A percentile compares a stretch with the other conserved stretches of the same genome.
Conservation (phyloP, 371 early-diverging fungal genomes). For the Umbelopsis sp. region DNA sequence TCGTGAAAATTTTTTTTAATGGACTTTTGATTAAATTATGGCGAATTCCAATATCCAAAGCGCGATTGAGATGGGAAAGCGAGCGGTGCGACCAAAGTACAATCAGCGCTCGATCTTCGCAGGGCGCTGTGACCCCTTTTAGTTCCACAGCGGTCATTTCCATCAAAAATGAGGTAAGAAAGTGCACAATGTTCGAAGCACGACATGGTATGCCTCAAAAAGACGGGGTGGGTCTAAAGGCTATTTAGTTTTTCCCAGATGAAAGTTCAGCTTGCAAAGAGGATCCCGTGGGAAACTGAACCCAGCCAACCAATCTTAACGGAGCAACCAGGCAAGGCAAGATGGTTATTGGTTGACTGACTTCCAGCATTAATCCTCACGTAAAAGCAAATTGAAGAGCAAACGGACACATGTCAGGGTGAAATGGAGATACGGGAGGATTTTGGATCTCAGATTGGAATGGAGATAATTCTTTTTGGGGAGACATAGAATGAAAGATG, state of each 20-base stretch:
- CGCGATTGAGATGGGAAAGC: not conserved
- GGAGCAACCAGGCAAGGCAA: not conserved
- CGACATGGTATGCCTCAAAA: not conserved
- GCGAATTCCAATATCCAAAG: no score
- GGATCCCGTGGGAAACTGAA: constrained; percentile 10
- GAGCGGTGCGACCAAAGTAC: not conserved
- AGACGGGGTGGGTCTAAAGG: not conserved
- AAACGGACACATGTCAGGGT: constrained; percentile 5
- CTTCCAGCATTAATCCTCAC: not conserved
- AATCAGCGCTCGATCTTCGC: constrained; percentile 1
- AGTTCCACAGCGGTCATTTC: no score
- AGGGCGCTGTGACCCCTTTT: not conserved
- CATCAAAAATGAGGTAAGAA: not conserved
- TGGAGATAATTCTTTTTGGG: constrained; percentile 5
- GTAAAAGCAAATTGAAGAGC: not conserved
- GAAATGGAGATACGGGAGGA: not conserved
- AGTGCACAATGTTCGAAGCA: not conserved
- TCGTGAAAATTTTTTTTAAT: no score
- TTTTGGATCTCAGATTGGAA: constrained; percentile 16
- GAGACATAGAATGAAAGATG: not conserved
- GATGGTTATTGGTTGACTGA: not conserved
- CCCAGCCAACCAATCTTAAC: not conserved
- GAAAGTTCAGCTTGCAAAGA: constrained; percentile 8
- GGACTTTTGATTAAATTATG: no score
- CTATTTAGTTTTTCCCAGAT: constrained; percentile 16